Evolutionary conservation across 192 early-diverging fungal species (phyloP).

Genomic region (Backusella psychrophila): DNA sequence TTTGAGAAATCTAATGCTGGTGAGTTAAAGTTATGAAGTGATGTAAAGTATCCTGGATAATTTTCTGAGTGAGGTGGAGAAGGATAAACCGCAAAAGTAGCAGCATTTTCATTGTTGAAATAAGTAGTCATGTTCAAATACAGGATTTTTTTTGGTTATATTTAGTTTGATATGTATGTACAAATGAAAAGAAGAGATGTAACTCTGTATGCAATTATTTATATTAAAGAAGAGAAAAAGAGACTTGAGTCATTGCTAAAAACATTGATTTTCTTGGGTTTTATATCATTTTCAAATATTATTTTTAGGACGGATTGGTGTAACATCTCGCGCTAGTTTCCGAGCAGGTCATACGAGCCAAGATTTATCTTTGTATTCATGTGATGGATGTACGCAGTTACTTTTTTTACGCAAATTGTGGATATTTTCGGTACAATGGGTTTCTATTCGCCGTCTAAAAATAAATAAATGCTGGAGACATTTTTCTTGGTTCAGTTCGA

Average conservation of each 20-base stretch:
- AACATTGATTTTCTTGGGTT: neutral
- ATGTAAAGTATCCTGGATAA: conserved; percentile 6
- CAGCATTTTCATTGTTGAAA: conserved; percentile 8
- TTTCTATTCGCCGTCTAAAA: conserved; percentile 13
- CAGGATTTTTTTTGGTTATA: neutral
- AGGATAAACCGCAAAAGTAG: neutral
- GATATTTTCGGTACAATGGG: neutral
- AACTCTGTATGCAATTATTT: neutral
- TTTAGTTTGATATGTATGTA: neutral
- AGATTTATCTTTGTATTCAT: conserved; percentile 8
- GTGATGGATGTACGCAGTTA: conserved; percentile 9
- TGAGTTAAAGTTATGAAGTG: conserved; percentile 7
- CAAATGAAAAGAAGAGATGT: conserved; percentile 1
- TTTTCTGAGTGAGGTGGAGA: neutral
- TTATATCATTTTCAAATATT: neutral
- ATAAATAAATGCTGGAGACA: neutral
- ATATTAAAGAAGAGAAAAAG: neutral
- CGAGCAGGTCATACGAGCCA: neutral
- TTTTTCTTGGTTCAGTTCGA: neutral
- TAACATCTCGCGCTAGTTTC: neutral
- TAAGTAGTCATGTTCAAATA: neutral
- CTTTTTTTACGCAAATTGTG: conserved; percentile 1
- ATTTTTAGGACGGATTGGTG: conserved; percentile 4
- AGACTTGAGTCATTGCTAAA: neutral
- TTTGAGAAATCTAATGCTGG: neutral